Evolutionary conservation across 306 rosid genomes (phyloP).

Genomic region (Corylus americana): DNA sequence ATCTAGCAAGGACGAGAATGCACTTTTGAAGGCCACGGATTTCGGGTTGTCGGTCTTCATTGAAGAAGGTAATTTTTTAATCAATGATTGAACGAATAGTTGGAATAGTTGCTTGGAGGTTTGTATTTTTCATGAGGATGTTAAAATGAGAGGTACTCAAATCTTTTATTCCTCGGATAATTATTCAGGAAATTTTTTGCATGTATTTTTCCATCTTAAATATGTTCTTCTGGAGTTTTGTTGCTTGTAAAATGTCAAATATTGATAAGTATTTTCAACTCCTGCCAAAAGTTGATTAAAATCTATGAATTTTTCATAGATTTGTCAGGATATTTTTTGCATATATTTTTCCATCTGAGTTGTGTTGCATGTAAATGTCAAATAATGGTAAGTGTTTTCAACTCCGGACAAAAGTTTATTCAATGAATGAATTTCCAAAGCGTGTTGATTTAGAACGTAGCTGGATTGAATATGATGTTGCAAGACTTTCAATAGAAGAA

Average conservation of each 20-base stretch:
- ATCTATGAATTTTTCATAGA: not conserved
- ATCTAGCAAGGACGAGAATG: conserved; percentile 68
- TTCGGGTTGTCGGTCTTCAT: conserved; percentile 90
- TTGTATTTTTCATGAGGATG: not conserved
- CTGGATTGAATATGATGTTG: conserved; percentile 12
- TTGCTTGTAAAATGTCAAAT: not conserved
- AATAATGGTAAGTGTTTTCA: not conserved
- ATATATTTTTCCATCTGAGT: not conserved
- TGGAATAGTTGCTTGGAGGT: not conserved
- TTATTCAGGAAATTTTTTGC: not conserved
- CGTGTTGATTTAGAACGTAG: not conserved
- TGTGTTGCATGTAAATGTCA: not conserved
- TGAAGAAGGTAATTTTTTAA: conserved; percentile 61
- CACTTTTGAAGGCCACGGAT: conserved; percentile 81
- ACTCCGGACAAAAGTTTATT: not conserved
- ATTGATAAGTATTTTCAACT: not conserved
- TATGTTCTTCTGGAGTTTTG: not conserved
- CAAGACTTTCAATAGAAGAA: not conserved
- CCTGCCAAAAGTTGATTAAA: not conserved
- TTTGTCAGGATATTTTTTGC: not conserved
- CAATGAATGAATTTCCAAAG: not conserved
- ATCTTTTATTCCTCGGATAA: not conserved
- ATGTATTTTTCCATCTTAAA: not conserved
- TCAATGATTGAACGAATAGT: not conserved
- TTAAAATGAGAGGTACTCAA: not conserved